Evolutionary conservation across 2,329 filamentous ascomycete genomes (phyloP).

Genomic region (Cryphonectria japonica): DNA sequence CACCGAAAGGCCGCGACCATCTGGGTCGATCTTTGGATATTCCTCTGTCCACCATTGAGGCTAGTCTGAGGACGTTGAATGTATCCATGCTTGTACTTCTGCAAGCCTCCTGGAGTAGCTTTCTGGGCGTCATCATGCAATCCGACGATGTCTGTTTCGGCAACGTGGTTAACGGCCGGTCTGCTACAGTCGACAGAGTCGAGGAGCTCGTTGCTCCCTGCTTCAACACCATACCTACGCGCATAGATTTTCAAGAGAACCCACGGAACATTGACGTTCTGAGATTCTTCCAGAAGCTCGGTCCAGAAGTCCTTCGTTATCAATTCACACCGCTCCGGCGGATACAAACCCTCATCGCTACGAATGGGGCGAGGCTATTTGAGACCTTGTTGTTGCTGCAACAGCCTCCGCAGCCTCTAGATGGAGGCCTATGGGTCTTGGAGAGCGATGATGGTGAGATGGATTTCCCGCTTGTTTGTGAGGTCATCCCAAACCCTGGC

Average conservation of each 20-base stretch:
- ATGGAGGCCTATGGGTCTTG: slow-evolving; percentile 59
- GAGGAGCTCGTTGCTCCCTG: slow-evolving; percentile 82
- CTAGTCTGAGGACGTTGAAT: slow-evolving; percentile 54
- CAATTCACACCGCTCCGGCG: slow-evolving; percentile 77
- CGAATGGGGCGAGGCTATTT: slow-evolving; percentile 62
- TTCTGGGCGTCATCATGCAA: slow-evolving; percentile 61
- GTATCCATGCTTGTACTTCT: slow-evolving; percentile 68
- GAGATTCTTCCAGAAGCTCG: slow-evolving; percentile 62
- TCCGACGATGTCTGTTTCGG: slow-evolving; percentile 80
- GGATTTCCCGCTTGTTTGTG: slow-evolving; percentile 79
- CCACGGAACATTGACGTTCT: slow-evolving; percentile 61
- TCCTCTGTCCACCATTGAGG: slow-evolving; percentile 51
- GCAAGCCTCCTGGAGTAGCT: slow-evolving; percentile 73
- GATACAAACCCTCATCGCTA: slow-evolving; percentile 61
- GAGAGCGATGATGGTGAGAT: slow-evolving; percentile 64
- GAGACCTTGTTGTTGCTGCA: slow-evolving; percentile 83
- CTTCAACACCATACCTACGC: slow-evolving; percentile 85
- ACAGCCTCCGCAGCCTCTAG: slow-evolving; percentile 61
- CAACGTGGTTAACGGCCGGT: slow-evolving; percentile 80
- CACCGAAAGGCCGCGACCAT: slow-evolving; percentile 10
- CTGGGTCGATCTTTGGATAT: slow-evolving; percentile 38
- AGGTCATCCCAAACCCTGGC: slow-evolving; percentile 63
- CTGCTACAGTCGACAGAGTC: slow-evolving; percentile 65
- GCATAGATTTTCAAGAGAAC: slow-evolving; percentile 55
- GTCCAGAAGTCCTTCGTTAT: slow-evolving; percentile 64